Percentiles rank a stretch among this genome's conserved stretches.
phyloP scores from a whole-genome alignment of 768 basidiomycete genomes.

The Tulasnella calospora region DNA sequence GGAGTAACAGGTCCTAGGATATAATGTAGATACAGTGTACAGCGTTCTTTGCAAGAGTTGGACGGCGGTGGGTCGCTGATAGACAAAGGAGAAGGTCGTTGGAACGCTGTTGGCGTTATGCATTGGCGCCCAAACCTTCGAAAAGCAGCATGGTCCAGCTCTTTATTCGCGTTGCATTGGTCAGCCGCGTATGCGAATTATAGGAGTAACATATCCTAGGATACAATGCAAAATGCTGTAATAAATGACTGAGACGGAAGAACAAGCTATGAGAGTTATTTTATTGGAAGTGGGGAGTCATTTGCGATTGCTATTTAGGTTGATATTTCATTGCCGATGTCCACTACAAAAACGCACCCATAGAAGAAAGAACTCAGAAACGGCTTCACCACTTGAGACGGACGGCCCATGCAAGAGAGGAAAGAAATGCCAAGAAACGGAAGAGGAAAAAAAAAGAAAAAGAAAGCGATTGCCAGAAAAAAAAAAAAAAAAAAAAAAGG shows the following conservation, averaged over 20 bases:
- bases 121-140: background rate
- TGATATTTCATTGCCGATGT: background rate
- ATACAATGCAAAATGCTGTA: background rate
- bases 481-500: background rate
- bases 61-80: background rate
- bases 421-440: background rate
- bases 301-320: background rate
- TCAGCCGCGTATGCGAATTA: background rate
- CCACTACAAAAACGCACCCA: background rate
- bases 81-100: background rate
- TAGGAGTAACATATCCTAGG: background rate
- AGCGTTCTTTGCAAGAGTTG: background rate
- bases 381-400: background rate
- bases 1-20: too few relatives aligned
- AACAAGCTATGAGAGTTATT: background rate
- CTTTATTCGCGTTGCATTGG: background rate
- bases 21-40: too few relatives aligned
- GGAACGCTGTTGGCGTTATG: background rate
- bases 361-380: background rate
- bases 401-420: background rate
- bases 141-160: background rate
- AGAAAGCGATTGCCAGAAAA: background rate
- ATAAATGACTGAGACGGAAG: background rate
- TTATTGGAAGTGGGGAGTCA: background rate
- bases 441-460: background rate